These are phyloP conservation scores for Punica granatum DNA, from an alignment of 345 rosid species.

Conservation along the genomic window DNA sequence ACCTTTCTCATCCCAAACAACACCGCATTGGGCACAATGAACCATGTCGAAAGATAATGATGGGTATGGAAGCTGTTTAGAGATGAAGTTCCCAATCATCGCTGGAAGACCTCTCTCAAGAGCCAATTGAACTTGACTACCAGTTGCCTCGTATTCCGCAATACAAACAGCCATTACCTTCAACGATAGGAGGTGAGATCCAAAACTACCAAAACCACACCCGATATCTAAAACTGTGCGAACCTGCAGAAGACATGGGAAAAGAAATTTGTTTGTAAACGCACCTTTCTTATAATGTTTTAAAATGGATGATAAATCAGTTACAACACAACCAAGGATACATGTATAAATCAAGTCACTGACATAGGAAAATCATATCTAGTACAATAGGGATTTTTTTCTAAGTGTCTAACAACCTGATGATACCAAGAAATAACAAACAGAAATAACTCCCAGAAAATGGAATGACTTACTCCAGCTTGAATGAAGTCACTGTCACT, in stretches of 20 bases:
- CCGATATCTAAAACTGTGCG: conserved; percentile 79
- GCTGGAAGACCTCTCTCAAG: conserved; percentile 99
- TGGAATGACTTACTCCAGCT: conserved; percentile 73
- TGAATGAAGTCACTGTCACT: conserved; percentile 79
- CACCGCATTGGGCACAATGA: conserved; percentile 96
- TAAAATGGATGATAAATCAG: background rate
- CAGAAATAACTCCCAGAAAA: conserved; percentile 9
- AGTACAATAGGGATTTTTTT: too few species aligned
- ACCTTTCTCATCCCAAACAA: conserved; percentile 89
- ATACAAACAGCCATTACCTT: conserved; percentile 80
- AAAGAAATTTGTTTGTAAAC: background rate
- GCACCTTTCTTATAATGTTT: background rate
- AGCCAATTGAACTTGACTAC: conserved; percentile 96
- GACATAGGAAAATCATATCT: background rate
- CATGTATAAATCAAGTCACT: background rate
- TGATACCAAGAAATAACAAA: conserved; percentile 2
- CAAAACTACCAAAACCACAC: conserved; percentile 98
- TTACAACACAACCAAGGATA: too few species aligned
- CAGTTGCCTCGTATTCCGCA: conserved; percentile 87
- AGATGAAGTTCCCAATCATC: conserved; percentile 79
- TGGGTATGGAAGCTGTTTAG: conserved; percentile 86
- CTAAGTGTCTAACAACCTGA: too few species aligned
- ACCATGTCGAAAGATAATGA: conserved; percentile 85
- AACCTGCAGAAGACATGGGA: conserved; percentile 40
- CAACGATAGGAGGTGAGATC: conserved; percentile 81